phyloP scores from a whole-genome alignment of 768 basidiomycete genomes.

The Cystobasidium tubakii region DNA sequence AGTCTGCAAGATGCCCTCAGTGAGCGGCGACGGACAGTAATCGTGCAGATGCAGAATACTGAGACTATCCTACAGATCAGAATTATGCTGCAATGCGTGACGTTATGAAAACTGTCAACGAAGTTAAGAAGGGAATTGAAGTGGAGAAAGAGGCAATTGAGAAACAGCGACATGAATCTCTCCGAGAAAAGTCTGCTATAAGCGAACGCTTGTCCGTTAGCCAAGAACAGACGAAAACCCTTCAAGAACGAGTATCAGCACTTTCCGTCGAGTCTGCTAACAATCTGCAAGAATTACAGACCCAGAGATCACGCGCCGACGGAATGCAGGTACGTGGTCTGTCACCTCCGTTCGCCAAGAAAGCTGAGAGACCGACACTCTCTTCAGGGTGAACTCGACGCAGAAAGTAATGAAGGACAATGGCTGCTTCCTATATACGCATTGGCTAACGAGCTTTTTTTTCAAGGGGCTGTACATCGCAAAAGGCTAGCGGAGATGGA shows the following conservation, averaged over 20 bases:
- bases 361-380: not conserved
- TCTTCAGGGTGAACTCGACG: not conserved
- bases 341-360: too few species aligned
- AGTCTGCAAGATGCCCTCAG: not conserved
- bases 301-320: not conserved
- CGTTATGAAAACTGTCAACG: not conserved
- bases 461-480: not conserved
- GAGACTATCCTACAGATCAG: not conserved
- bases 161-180: not conserved
- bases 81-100: not conserved
- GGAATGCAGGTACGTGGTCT: not conserved
- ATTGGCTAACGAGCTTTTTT: too few species aligned
- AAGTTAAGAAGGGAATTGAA: not conserved
- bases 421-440: not conserved
- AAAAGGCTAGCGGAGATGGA: not conserved
- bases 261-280: not conserved
- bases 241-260: not conserved
- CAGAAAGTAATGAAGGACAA: not conserved
- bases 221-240: not conserved
- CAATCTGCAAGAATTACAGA: not conserved
- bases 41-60: not conserved
- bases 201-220: not conserved
- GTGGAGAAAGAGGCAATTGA: not conserved
- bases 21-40: not conserved
- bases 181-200: not conserved